phyloP scores from a whole-genome alignment of 805 yeast species.

The Pichia deserticola region DNA sequence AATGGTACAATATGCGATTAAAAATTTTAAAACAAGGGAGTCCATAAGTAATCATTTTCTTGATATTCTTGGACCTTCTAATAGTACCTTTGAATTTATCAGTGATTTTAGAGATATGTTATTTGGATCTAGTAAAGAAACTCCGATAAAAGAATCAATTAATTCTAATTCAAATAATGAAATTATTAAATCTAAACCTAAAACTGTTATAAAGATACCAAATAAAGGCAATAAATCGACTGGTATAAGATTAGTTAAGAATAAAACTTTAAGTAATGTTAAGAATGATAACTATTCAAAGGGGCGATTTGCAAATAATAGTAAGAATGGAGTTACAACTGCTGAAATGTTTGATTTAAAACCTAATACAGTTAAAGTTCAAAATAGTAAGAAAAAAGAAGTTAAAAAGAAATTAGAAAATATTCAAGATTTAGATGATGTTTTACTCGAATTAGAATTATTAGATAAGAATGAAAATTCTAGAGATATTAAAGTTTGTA shows the following conservation, averaged over 20 bases:
- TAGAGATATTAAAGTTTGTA: slow-evolving; percentile 37
- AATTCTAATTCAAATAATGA: background rate
- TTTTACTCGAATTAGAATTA: slow-evolving; percentile 38
- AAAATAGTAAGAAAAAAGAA: slow-evolving; percentile 18
- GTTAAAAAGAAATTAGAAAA: slow-evolving; percentile 41
- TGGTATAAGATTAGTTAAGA: slow-evolving; percentile 4
- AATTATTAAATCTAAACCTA: background rate
- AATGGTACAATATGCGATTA: slow-evolving; percentile 46
- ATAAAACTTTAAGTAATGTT: background rate
- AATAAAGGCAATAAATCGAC: slow-evolving; percentile 9
- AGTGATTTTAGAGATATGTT: slow-evolving; percentile 36
- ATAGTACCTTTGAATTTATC: slow-evolving; percentile 42
- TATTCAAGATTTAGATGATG: slow-evolving; percentile 44
- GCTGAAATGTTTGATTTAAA: slow-evolving; percentile 40
- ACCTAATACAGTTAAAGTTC: slow-evolving; percentile 17
- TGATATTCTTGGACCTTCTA: slow-evolving; percentile 51
- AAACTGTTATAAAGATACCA: slow-evolving; percentile 1
- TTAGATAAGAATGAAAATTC: slow-evolving; percentile 4
- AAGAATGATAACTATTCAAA: slow-evolving; percentile 1
- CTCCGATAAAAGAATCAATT: background rate
- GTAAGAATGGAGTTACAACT: slow-evolving; percentile 31
- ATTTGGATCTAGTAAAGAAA: slow-evolving; percentile 16
- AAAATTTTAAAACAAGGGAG: slow-evolving; percentile 36
- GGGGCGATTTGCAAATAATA: slow-evolving; percentile 13
- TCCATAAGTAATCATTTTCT: slow-evolving; percentile 46